A percentile compares a stretch with the other conserved stretches of the same genome.
Conservation (phyloP, 176 grass and related monocot genomes). For the sorghum (Sorghum bicolor) region Sorghum_bicolor_NCBIv3 NC_012872.2:200001-200500, state of each 20-base stretch:
- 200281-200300: neutral
- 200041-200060: neutral
- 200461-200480: neutral
- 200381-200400: neutral
- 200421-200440: neutral
- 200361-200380: neutral
- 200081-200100: neutral
- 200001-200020: neutral
- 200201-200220: neutral
- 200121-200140: neutral
- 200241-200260: neutral
- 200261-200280: no score
- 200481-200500: neutral
- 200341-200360: no score
- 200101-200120: neutral
- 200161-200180: slow-evolving; percentile 1
- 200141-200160: slow-evolving; percentile 19
- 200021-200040: neutral
- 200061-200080: neutral
- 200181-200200: neutral
- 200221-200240: neutral
- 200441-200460: neutral
- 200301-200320: neutral
- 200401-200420: neutral
- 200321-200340: neutral